phyloP scores from a whole-genome alignment of 179 eudicot species.

The Drosera spatulata region DNA sequence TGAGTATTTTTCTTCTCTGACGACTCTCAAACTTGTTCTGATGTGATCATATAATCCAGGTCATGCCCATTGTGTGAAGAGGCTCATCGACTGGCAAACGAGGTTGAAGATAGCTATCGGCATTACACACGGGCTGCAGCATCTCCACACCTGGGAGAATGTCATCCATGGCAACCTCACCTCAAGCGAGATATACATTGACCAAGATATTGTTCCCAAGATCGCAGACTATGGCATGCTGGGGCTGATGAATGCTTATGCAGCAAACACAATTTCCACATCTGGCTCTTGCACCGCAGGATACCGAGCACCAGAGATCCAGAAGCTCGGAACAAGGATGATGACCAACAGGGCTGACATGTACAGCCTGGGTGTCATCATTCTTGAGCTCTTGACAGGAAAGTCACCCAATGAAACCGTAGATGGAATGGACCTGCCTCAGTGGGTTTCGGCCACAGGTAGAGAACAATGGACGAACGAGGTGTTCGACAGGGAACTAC shows the following conservation, averaged over 20 bases:
- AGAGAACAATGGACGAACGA: conserved; percentile 17
- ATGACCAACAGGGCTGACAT: conserved; percentile 74
- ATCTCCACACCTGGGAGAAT: conserved; percentile 62
- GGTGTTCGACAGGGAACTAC: conserved; percentile 87
- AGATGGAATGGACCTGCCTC: conserved; percentile 79
- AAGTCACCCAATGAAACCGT: conserved; percentile 79
- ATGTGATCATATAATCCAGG: neutral
- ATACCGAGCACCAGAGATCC: conserved; percentile 87
- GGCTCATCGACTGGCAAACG: conserved; percentile 52
- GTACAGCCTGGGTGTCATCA: conserved; percentile 83
- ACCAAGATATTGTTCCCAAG: conserved; percentile 44
- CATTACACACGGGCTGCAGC: conserved; percentile 52
- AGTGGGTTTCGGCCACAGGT: conserved; percentile 90
- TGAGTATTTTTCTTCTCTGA: too few relatives aligned
- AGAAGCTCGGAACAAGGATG: conserved; percentile 47
- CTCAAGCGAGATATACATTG: conserved; percentile 77
- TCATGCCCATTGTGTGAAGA: conserved; percentile 68
- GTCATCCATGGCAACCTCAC: conserved; percentile 17
- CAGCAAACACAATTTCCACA: conserved; percentile 64
- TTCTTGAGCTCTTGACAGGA: conserved; percentile 11
- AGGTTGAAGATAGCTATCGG: conserved; percentile 77
- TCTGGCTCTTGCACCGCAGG: conserved; percentile 58
- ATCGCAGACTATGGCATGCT: conserved; percentile 85
- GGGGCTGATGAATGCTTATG: conserved; percentile 66
- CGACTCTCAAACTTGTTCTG: neutral